These are phyloP conservation scores for Nakazawaea populi DNA, from an alignment of 805 yeast genomes.

Conservation along the genomic window DNA sequence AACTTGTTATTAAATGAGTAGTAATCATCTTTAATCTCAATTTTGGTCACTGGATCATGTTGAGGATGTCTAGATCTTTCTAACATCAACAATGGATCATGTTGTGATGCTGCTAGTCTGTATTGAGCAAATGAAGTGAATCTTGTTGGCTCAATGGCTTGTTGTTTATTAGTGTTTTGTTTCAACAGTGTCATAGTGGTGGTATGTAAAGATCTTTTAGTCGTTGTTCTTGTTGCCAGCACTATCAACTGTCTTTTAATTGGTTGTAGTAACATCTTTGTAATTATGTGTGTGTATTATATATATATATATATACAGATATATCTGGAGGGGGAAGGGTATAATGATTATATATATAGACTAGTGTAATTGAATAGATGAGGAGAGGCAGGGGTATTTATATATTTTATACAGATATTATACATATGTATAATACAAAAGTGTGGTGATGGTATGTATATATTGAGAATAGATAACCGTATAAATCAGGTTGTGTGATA, in stretches of 20 bases:
- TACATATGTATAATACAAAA: no score
- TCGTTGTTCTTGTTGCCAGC: not conserved
- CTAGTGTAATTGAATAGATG: not conserved
- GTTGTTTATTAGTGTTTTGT: not conserved
- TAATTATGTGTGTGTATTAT: not conserved
- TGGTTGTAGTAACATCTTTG: not conserved
- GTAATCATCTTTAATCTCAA: conserved; percentile 6
- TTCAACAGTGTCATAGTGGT: not conserved
- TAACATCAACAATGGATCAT: conserved; percentile 6
- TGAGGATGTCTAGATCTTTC: not conserved
- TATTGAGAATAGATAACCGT: no score
- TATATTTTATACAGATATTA: no score
- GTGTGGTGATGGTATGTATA: no score
- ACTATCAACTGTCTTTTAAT: not conserved
- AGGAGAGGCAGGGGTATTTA: no score
- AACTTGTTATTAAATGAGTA: conserved; percentile 7
- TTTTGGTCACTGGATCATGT: not conserved
- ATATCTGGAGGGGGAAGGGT: not conserved
- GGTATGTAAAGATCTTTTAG: no score
- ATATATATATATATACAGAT: no score
- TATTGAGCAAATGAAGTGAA: conserved; percentile 10
- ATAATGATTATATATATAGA: not conserved
- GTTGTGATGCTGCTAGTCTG: conserved; percentile 7
- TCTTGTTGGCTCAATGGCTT: conserved; percentile 1
- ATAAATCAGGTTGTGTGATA: no score